Percentiles rank a stretch among this genome's conserved stretches.
phyloP scores from a whole-genome alignment of 2,329 filamentous ascomycete species.

The Talaromyces sp. region DNA sequence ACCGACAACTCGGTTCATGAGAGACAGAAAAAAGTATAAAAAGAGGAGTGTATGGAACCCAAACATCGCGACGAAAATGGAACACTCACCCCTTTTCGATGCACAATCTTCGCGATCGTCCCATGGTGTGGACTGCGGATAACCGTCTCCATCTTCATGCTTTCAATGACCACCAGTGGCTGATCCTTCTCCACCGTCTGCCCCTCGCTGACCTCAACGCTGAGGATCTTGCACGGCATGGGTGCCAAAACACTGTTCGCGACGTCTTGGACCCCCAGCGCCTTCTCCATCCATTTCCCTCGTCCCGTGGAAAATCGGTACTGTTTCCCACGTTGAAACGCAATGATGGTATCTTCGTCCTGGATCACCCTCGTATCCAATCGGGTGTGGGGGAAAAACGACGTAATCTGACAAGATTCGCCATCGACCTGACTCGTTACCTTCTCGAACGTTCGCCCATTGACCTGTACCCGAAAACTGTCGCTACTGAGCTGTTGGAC shows the following conservation, averaged over 20 bases:
- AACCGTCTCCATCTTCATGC: conserved; percentile 87
- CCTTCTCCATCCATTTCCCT: conserved; percentile 82
- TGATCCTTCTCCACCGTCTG: conserved; percentile 80
- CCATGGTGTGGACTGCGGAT: conserved; percentile 73
- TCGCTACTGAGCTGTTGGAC: conserved; percentile 50
- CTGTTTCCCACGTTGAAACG: conserved; percentile 68
- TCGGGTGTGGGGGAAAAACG: conserved; percentile 77
- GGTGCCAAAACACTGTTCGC: conserved; percentile 82
- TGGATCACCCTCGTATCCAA: conserved; percentile 72
- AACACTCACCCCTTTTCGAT: conserved; percentile 66
- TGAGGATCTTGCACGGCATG: conserved; percentile 95
- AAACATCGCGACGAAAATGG: background rate
- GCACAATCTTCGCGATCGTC: conserved; percentile 66
- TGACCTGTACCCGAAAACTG: conserved; percentile 50
- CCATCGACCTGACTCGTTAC: conserved; percentile 49
- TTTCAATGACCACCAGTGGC: conserved; percentile 83
- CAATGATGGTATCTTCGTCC: conserved; percentile 53
- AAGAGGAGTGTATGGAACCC: conserved; percentile 10
- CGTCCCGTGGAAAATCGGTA: conserved; percentile 53
- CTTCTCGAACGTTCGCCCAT: conserved; percentile 36
- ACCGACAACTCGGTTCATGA: background rate
- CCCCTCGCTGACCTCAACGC: conserved; percentile 81
- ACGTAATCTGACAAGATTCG: conserved; percentile 52
- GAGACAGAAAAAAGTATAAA: background rate
- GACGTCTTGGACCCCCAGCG: conserved; percentile 74